Base-by-base conservation (phyloP, 768 basidiomycete genomes). In the Lactarius hengduanensis region DNA sequence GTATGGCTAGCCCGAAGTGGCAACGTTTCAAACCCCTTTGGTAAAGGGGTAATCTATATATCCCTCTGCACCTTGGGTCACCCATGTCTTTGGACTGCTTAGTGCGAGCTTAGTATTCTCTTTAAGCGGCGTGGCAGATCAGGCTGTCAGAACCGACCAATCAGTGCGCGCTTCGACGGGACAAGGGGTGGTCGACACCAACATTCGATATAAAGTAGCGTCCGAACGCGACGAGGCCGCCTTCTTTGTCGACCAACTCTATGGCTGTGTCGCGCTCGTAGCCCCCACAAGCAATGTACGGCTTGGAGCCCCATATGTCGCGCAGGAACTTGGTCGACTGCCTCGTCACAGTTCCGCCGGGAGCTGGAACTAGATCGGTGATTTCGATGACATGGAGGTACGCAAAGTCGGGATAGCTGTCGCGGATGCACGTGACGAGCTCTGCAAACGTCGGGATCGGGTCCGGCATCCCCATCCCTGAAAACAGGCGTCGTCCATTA, bases 361-460 rank as follows among this genome's bases (percentile, higher is more conserved):
- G 11, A 38, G 36, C 11, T 11, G 10, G 36, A 38, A 65, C 34
- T n/a, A 40, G 11, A 16, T 40, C 13, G 0, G 62, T 56, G 11
- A 75, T 70, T 64, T 79, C 75, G 22, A 77, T 63, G 47, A 77
- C 57, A 69, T 80, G 79, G 53, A 76, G 77, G 60, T 69, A 60
- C 50, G 63, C 65, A 22, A 62, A 61, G 55, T 64, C 64, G 15
- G 56, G 57, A 34, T 57, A 28, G 61, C 47, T 69, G 16, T 72
- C 57, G 15, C 68, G 71, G 58, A 79, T 40, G 43, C 73, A 41
- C 18, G 61, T 47, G 43, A 73, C 71, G 54, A 78, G 55, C 67
- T 75, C 70, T 2, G 61, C 36, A 72, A 74, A 76, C 8, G 69
- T 72, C 6, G 74, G 74, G 32, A 72, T 58, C 11, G 74, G 74